These are phyloP conservation scores for Homolaphlyctis polyrhiza DNA, from an alignment of 371 early-diverging fungal genomes.

Conservation along the genomic window DNA sequence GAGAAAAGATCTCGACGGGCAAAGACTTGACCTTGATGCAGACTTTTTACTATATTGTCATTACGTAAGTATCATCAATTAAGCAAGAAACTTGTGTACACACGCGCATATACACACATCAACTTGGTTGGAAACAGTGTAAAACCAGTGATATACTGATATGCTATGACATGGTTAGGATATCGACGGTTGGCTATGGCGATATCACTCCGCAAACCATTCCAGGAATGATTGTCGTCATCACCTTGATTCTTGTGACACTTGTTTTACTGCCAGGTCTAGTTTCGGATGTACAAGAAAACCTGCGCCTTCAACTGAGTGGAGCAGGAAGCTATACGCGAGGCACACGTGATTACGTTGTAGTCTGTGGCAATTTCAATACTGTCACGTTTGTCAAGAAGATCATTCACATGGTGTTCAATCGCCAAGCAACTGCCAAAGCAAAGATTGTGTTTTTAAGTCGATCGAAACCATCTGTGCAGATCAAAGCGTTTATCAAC, in stretches of 20 bases:
- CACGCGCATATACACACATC: neutral
- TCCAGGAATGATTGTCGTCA: conserved; percentile 59
- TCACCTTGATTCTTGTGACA: conserved; percentile 62
- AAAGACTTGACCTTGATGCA: conserved; percentile 10
- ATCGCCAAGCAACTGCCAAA: conserved; percentile 21
- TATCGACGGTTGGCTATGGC: conserved; percentile 79
- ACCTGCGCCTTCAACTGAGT: conserved; percentile 30
- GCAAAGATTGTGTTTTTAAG: conserved; percentile 56
- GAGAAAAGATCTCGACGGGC: neutral
- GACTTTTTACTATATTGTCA: conserved; percentile 19
- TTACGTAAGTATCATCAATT: neutral
- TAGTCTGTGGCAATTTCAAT: conserved; percentile 58
- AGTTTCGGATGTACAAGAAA: conserved; percentile 49
- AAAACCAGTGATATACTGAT: too few species aligned
- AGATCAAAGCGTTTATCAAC: conserved; percentile 40
- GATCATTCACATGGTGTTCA: conserved; percentile 56
- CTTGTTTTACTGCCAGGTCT: conserved; percentile 60
- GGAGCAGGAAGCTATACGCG: conserved; percentile 37
- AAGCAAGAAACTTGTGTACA: neutral
- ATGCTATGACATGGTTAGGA: too few species aligned
- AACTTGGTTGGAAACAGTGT: conserved; percentile 19
- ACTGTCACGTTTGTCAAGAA: conserved; percentile 48
- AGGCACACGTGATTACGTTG: conserved; percentile 50
- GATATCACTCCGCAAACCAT: conserved; percentile 65
- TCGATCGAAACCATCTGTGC: conserved; percentile 43